Base-by-base conservation (phyloP, 2,329 filamentous ascomycete genomes). In the Trichoderma sp. region DNA sequence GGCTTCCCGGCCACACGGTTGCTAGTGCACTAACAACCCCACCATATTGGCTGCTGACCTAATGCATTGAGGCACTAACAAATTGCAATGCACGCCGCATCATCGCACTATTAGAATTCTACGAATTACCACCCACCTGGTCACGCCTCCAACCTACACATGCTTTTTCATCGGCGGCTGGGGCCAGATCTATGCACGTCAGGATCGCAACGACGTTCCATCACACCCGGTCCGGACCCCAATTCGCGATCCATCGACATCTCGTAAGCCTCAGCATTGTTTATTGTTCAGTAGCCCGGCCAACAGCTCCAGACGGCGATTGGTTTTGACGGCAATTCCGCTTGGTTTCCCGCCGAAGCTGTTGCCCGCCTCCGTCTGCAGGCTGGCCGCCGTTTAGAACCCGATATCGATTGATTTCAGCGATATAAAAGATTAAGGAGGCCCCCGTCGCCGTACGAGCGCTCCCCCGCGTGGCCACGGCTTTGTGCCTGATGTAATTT, bases 21-120 rank as follows among this genome's bases (percentile, higher is more conserved):
- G 67, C 32, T 66, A 66, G 67, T 50, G 53, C 61, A 37, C 61
- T 68, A 68, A 59, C 67, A 53, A 57, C 52, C 52, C 42, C 67
- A 68, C 67, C 45, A 66, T 68, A 50, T 60, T 57, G 34, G 32
- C 45, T 34, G 54, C 67, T 59, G 59, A 66, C 61, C 53, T 66
- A 56, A 66, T 66, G 61, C 48, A 48, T 17, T 68, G 64, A 68
- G 66, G 67, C 67, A 60, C 67, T 68, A 68, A 68, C 67, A 65
- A 66, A 64, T 68, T 68, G 19, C 56, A 57, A 57, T 52, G 52
- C 45, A 61, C 45, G 64, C 59, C 52, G 66, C 65, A 67, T 67
- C 65, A 61, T 54, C 61, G 61, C 61, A 65, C 65, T 59, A 66
- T 59, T 59, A 66, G 64, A 66, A 67, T 56, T 61, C 65, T 54